These are phyloP conservation scores for Eucommia ulmoides DNA, from an alignment of 257 asterid genomes.

Conservation along the genomic window DNA sequence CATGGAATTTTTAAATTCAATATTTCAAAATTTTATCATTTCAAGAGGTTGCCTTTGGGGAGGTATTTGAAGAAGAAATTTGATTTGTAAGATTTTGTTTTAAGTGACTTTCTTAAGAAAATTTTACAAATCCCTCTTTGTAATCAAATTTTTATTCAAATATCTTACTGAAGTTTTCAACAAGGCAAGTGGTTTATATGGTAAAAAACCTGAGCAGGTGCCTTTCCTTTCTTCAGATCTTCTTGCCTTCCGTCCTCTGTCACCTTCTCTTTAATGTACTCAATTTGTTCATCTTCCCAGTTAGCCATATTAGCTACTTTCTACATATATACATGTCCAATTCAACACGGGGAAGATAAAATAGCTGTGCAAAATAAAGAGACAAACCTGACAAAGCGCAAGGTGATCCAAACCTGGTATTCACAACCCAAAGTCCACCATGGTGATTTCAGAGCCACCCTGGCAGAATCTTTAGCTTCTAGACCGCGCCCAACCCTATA, in stretches of 20 bases:
- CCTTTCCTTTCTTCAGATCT: conserved; percentile 85
- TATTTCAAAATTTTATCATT: too few species aligned
- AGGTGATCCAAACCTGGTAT: conserved; percentile 39
- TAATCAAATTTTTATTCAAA: too few species aligned
- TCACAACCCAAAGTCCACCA: conserved; percentile 96
- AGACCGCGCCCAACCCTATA: conserved; percentile 59
- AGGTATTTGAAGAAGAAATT: too few species aligned
- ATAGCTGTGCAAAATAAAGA: conserved; percentile 1
- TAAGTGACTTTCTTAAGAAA: too few species aligned
- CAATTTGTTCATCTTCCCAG: conserved; percentile 96
- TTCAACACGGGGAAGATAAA: neutral
- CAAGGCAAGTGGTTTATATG: too few species aligned
- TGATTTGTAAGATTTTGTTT: too few species aligned
- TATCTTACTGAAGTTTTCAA: too few species aligned
- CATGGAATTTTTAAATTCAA: too few species aligned
- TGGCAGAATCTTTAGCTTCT: conserved; percentile 92
- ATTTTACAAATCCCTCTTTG: too few species aligned
- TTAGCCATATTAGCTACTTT: conserved; percentile 84
- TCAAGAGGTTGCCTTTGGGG: too few species aligned
- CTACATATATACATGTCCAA: conserved; percentile 20
- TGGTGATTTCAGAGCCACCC: conserved; percentile 91
- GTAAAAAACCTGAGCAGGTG: conserved; percentile 60
- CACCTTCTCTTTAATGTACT: conserved; percentile 80
- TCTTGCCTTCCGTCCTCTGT: conserved; percentile 71
- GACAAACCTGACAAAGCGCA: conserved; percentile 1